Conservation (phyloP, 495 filamentous ascomycete genomes). For the Penicillium lagena region DNA sequence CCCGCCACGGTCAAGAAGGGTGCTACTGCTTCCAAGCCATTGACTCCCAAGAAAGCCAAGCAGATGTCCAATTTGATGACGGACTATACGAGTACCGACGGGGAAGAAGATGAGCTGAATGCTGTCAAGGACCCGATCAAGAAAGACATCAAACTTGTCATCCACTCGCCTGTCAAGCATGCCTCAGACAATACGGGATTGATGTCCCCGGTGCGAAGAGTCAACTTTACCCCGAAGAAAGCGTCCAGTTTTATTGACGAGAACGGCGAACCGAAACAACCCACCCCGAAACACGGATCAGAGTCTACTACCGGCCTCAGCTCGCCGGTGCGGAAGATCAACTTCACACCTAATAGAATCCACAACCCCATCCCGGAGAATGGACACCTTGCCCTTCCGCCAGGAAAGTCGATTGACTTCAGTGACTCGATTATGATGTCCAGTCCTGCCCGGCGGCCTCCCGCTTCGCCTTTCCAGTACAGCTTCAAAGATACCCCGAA, state of each 20-base stretch:
- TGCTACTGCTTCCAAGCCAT: slow-evolving; percentile 23
- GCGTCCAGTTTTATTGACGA: slow-evolving; percentile 24
- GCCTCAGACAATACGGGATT: slow-evolving; percentile 18
- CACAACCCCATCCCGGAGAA: slow-evolving; percentile 13
- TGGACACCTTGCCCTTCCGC: slow-evolving; percentile 17
- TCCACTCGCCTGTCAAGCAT: slow-evolving; percentile 37
- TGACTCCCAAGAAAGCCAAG: slow-evolving; percentile 52
- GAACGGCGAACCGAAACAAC: slow-evolving; percentile 26
- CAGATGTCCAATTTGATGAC: slow-evolving; percentile 44
- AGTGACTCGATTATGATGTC: slow-evolving; percentile 35
- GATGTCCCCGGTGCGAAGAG: slow-evolving; percentile 34
- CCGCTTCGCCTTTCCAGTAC: slow-evolving; percentile 44
- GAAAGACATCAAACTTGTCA: slow-evolving; percentile 17
- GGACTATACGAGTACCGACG: slow-evolving; percentile 34
- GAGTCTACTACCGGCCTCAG: slow-evolving; percentile 10
- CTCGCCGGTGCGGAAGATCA: slow-evolving; percentile 26
- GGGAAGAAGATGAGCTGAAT: slow-evolving; percentile 47
- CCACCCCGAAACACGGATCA: slow-evolving; percentile 21
- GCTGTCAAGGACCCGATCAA: slow-evolving; percentile 34
- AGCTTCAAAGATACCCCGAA: slow-evolving; percentile 30
- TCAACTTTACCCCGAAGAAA: slow-evolving; percentile 32
- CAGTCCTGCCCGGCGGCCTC: slow-evolving; percentile 44
- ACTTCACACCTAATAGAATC: slow-evolving; percentile 22
- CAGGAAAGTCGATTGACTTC: slow-evolving; percentile 27
- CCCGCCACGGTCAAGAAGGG: slow-evolving; percentile 26